These are phyloP conservation scores for Nemania abortiva DNA, from an alignment of 2,329 filamentous ascomycete species.

Conservation along the genomic window DNA sequence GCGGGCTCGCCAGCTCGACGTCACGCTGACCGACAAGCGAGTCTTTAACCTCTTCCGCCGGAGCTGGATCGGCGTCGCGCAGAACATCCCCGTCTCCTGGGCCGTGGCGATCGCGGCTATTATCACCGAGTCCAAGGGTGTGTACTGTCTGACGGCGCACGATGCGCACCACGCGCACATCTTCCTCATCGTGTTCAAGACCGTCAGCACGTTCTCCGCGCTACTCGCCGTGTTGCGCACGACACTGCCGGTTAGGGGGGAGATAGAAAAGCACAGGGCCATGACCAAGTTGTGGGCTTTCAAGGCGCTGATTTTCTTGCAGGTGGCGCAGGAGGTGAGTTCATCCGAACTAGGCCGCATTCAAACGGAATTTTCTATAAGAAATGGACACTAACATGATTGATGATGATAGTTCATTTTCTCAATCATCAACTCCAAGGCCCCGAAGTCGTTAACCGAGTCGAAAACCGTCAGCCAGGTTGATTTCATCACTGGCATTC, in stretches of 20 bases:
- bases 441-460: conserved; percentile 30
- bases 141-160: conserved; percentile 51
- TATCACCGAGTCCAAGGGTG: conserved; percentile 48
- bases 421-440: conserved; percentile 38
- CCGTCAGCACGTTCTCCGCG: conserved; percentile 43
- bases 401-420: conserved; percentile 37
- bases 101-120: conserved; percentile 57
- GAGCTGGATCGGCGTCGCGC: conserved; percentile 55
- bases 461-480: conserved; percentile 36
- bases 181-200: conserved; percentile 49
- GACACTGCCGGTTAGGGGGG: conserved; percentile 35
- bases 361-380: too few species aligned
- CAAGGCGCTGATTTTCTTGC: conserved; percentile 48
- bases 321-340: conserved; percentile 41
- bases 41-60: conserved; percentile 45
- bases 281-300: conserved; percentile 48
- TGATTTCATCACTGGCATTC: conserved; percentile 44
- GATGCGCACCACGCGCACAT: conserved; percentile 50
- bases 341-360: background rate
- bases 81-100: conserved; percentile 55
- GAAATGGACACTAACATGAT: conserved; percentile 15
- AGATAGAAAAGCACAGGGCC: conserved; percentile 43
- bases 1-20: conserved; percentile 29
- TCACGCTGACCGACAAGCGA: background rate
- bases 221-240: conserved; percentile 44